Conservation (phyloP, 495 filamentous ascomycete genomes). For the Monascus purpureus region DNA sequence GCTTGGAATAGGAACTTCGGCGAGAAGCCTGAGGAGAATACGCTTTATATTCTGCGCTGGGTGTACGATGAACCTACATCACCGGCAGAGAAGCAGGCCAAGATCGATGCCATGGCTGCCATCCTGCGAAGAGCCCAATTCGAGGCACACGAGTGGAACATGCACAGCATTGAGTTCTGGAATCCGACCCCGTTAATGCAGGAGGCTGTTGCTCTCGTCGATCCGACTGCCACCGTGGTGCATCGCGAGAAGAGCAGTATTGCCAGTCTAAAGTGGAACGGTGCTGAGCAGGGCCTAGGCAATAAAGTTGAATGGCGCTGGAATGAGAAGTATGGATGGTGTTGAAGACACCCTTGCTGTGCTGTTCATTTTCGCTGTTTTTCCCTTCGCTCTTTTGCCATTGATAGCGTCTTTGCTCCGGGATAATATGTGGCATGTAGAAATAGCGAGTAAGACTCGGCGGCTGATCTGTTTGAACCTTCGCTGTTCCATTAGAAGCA, state of each 20-base stretch:
- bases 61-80: conserved; percentile 46
- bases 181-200: conserved; percentile 44
- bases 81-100: conserved; percentile 21
- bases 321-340: conserved; percentile 95
- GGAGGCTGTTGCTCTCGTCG: conserved; percentile 43
- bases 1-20: conserved; percentile 68
- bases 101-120: conserved; percentile 31
- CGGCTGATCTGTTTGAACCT: neutral
- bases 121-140: conserved; percentile 39
- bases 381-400: too few relatives aligned
- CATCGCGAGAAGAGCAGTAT: conserved; percentile 52
- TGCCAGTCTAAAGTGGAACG: conserved; percentile 50
- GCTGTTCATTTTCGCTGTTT: too few relatives aligned
- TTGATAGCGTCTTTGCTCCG: too few relatives aligned
- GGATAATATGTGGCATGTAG: too few relatives aligned
- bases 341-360: conserved; percentile 41
- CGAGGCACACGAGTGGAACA: conserved; percentile 42
- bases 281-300: conserved; percentile 28
- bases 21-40: conserved; percentile 43
- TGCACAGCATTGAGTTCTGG: conserved; percentile 50
- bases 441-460: too few relatives aligned
- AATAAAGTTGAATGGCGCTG: conserved; percentile 65
- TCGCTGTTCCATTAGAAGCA: neutral
- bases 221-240: conserved; percentile 31
- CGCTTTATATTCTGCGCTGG: conserved; percentile 64